Evolutionary conservation across 108 stramenopile species (phyloP), one percentile per base, ranked within the genome.

Genomic region (Nannochloropsis salina): DNA sequence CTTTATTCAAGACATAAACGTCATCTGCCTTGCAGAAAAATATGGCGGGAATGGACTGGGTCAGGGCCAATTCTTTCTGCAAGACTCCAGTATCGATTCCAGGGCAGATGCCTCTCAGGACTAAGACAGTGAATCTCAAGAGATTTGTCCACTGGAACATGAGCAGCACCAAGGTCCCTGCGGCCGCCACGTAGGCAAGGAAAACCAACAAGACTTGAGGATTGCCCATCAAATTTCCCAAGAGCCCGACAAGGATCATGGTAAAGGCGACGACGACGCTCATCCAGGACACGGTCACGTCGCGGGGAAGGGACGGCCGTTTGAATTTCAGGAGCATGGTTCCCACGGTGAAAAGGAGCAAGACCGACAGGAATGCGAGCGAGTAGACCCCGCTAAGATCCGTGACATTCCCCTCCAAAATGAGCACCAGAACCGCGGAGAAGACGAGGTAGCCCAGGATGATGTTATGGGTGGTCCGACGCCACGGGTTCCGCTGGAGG

Each of bases 251-350:
- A 12, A 85, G 74, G 40, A 92, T 45, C 15, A 92, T 89, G 8
- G 88, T 82, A 22, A 92, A n/a, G 42, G 91, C 92, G 41, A 92
- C 88, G 22, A 90, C 79, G 22, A 92, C 80, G 41, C 82, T 47
- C n/a, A 18, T n/a, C 88, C 92, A 93, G 80, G 84, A 82, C 41
- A 89, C 89, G 20, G 85, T 86, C 41, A 92, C 89, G 8, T 91
- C 89, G 42, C 93, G 85, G 6, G 92, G 93, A 21, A 94, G 87
- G 20, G 86, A 84, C 41, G 93, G 93, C 20, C 93, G 82, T 86
- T 94, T 94, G 82, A 92, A 88, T 84, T 93, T 93, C 79, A 94
- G 93, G 15, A 94, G 21, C 45, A 93, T 90, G 81, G 91, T 92
- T 42, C 93, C 93, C n/a, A 89, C 80, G 15, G 92, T 92, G 85